These are phyloP conservation scores for Paramecium caudatum DNA, from an alignment of 73 alveolate species.

Conservation along the genomic window DNA sequence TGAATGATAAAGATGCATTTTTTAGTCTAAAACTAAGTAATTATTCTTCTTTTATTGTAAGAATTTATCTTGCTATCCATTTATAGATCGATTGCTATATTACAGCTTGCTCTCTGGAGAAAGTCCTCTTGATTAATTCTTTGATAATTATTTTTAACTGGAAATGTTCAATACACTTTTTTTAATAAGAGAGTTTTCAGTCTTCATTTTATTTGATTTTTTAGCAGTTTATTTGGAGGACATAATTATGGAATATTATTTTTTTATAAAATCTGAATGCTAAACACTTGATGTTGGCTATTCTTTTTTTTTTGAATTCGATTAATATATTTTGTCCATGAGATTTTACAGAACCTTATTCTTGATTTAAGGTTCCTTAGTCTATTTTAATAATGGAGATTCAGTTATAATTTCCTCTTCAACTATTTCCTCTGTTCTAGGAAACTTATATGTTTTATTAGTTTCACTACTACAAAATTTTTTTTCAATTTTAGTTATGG, in stretches of 20 bases:
- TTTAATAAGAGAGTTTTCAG: slow-evolving; percentile 16
- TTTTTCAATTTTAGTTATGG: slow-evolving; percentile 51
- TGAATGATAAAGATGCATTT: neutral
- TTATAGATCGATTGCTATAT: neutral
- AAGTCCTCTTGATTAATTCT: slow-evolving; percentile 53
- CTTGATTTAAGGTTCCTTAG: neutral
- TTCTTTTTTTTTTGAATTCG: slow-evolving; percentile 29
- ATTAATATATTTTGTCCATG: slow-evolving; percentile 35
- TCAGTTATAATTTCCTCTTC: neutral
- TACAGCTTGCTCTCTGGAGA: slow-evolving; percentile 50
- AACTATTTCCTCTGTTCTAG: slow-evolving; percentile 14
- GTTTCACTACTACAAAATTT: neutral
- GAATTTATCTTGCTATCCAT: neutral
- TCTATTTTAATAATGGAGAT: slow-evolving; percentile 18
- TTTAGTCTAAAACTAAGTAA: neutral
- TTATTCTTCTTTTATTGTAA: neutral
- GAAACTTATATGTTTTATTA: slow-evolving; percentile 46
- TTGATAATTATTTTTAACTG: neutral
- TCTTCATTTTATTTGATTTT: neutral
- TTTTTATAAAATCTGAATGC: neutral
- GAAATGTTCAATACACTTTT: slow-evolving; percentile 16
- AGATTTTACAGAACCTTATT: slow-evolving; percentile 25
- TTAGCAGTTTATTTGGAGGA: neutral
- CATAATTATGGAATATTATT: slow-evolving; percentile 27
- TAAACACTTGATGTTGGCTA: neutral